A percentile compares a stretch with the other conserved stretches of the same genome.
Conservation (phyloP, 2,329 filamentous ascomycete genomes). For the Plectosphaerella plurivora region DNA sequence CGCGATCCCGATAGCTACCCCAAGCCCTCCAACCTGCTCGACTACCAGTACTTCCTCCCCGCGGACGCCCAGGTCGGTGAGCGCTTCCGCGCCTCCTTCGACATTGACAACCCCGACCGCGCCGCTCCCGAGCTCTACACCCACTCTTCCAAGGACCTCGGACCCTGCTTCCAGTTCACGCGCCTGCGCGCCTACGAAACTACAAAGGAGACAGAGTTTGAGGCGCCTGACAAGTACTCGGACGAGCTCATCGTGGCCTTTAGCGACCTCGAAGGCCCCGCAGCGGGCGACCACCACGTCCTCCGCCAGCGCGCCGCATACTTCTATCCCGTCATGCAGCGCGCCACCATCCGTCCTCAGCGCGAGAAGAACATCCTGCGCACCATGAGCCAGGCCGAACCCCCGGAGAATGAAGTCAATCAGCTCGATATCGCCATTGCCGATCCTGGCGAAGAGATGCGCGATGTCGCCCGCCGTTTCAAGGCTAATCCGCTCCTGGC, state of each 20-base stretch:
- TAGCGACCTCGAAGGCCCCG: constrained; percentile 42
- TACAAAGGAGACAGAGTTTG: constrained; percentile 50
- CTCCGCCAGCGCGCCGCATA: constrained; percentile 52
- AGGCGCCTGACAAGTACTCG: constrained; percentile 56
- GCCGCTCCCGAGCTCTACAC: constrained; percentile 53
- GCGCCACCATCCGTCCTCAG: constrained; percentile 57
- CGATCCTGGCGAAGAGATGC: constrained; percentile 51
- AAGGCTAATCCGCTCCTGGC: constrained; percentile 36
- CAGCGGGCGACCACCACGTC: constrained; percentile 29
- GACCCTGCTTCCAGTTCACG: constrained; percentile 55
- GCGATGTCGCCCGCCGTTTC: constrained; percentile 46
- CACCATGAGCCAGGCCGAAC: constrained; percentile 37
- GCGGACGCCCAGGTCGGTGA: constrained; percentile 41
- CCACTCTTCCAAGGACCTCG: constrained; percentile 35
- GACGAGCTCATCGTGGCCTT: constrained; percentile 59
- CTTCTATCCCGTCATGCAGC: constrained; percentile 66
- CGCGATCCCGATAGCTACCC: constrained; percentile 52
- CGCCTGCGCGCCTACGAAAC: constrained; percentile 63
- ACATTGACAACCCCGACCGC: constrained; percentile 50
- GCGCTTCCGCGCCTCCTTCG: constrained; percentile 58
- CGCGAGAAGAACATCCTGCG: constrained; percentile 60
- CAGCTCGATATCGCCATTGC: constrained; percentile 51
- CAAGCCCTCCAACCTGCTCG: constrained; percentile 53
- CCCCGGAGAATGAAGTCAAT: constrained; percentile 49
- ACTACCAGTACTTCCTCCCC: constrained; percentile 64